Evolutionary conservation across 169 alveolate genomes (phyloP).

Genomic region (Cryptosporidium felis): DNA sequence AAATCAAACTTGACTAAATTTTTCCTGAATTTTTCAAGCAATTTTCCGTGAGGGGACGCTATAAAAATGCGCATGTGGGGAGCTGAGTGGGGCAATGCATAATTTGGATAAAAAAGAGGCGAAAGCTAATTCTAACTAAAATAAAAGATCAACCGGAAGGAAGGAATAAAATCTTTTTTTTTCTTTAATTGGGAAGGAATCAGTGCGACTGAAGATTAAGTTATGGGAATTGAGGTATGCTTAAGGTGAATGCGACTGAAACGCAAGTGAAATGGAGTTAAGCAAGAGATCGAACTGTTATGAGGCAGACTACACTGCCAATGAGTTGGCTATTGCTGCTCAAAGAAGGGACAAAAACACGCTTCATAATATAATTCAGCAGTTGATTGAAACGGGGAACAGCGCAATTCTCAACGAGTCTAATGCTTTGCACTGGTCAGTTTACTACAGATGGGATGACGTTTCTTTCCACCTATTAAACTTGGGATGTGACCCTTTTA

Average conservation of each 20-base stretch:
- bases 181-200: too few species aligned
- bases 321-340: constrained; percentile 69
- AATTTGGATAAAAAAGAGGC: neutral
- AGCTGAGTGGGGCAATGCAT: constrained; percentile 59
- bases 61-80: constrained; percentile 29
- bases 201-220: too few species aligned
- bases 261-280: constrained; percentile 38
- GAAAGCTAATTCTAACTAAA: neutral
- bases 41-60: neutral
- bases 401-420: constrained; percentile 73
- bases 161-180: neutral
- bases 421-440: constrained; percentile 78
- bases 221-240: neutral
- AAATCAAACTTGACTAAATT: too few species aligned
- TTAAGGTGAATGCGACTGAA: neutral
- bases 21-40: too few species aligned
- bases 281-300: constrained; percentile 40
- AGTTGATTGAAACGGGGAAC: constrained; percentile 64
- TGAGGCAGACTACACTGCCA: constrained; percentile 67
- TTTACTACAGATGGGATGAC: constrained; percentile 84
- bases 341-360: constrained; percentile 69
- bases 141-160: neutral
- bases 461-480: constrained; percentile 73
- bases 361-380: constrained; percentile 58
- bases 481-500: constrained; percentile 72